Evolutionary conservation across 805 yeast genomes (phyloP), one percentile per base, ranked within the genome.

Genomic region (Wickerhamiella nectarea): DNA sequence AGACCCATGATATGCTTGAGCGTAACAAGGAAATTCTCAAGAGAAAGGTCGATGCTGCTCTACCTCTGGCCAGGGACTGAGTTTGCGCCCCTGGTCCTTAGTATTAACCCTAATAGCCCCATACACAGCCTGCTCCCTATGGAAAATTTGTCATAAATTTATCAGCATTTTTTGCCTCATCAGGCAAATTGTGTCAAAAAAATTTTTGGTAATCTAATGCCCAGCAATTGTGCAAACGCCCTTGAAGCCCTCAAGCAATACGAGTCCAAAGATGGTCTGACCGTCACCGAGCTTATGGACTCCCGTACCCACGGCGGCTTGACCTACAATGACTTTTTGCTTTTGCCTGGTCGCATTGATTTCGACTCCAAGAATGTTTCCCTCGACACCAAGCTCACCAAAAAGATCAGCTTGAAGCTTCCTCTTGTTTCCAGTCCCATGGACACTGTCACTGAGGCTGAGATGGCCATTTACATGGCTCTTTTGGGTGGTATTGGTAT

Each of bases 391-490:
- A 81, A 75, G 65, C 71, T 91, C 65, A 89, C 98, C 60, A 87
- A 81, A 71, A 81, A 80, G 60, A 91, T 91, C 71, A 66, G 91
- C 45, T 72, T 91, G 66, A 86, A 81, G 71, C 71, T 95, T 38
- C 98, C 98, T 46, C 85, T 91, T 54, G 89, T 91, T 48, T 89
- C 97, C 17, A 85, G 97, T 58, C 98, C 98, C 56, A 91, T 91
- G 98, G 98, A 91, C 69, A 91, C 98, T 40, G 98, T 91, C 53
- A 91, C 98, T 46, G 98, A 91, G 72, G 69, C 86, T 50, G 83
- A 79, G 48, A 91, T 91, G 98, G 98, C 98, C 52, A 89, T 91
- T 56, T 78, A 86, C 69, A 87, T 91, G 96, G 96, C 98, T 54
- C 75, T 91, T 54, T 75, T 87, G 57, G 98, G 98, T 65, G 98